phyloP scores from a whole-genome alignment of 495 filamentous ascomycete species.

The Lasiosphaeria miniovina region DNA sequence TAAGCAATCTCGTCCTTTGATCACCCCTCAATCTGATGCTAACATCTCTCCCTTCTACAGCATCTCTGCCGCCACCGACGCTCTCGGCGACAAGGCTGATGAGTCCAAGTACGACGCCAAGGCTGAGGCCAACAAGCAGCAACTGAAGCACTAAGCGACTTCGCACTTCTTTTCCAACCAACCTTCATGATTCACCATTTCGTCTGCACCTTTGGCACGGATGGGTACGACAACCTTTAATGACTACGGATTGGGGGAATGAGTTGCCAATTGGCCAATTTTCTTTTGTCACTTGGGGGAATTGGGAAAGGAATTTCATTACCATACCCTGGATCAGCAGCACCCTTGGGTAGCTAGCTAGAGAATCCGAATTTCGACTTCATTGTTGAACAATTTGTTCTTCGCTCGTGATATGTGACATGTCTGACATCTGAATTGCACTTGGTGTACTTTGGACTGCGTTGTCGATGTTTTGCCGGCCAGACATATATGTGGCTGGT shows the following conservation, averaged over 20 bases:
- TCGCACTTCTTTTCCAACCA: constrained; percentile 12
- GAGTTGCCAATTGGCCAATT: background rate
- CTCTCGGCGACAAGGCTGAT: constrained; percentile 55
- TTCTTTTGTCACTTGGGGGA: background rate
- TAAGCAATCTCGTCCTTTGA: constrained; percentile 27
- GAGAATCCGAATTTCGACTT: background rate
- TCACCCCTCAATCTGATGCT: background rate
- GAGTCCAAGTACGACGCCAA: constrained; percentile 53
- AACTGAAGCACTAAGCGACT: constrained; percentile 51
- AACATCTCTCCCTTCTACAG: constrained; percentile 28
- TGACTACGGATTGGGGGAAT: background rate
- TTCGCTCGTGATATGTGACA: background rate
- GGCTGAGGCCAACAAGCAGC: constrained; percentile 58
- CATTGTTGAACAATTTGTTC: background rate
- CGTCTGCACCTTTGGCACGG: background rate
- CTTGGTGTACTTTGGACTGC: background rate
- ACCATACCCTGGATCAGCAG: background rate
- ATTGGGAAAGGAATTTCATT: background rate
- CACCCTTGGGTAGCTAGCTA: background rate
- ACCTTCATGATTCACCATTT: constrained; percentile 6
- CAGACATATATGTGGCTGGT: too few species aligned
- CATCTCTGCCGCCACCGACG: constrained; percentile 53
- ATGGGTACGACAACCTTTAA: background rate
- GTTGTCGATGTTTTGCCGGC: too few species aligned
- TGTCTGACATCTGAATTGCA: background rate